Evolutionary conservation across 202 grass and related monocot genomes (phyloP).

Genomic region (Brachypodium distachyon): DNA sequence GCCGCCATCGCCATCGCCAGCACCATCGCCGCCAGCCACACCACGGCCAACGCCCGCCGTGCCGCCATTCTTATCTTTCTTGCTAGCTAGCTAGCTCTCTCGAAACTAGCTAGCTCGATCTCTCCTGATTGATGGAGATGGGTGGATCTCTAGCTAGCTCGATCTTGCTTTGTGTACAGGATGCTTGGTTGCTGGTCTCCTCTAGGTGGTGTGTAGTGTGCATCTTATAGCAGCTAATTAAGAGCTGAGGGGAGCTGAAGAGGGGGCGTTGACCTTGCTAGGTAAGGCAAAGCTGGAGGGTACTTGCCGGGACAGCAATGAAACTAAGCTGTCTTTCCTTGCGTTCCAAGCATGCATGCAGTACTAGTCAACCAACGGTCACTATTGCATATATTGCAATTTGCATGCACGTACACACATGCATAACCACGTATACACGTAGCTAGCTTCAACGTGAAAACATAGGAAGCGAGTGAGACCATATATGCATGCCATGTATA

Average conservation of each 20-base stretch:
- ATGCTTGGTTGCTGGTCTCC: too few species aligned
- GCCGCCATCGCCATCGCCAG: not conserved
- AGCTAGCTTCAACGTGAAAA: not conserved
- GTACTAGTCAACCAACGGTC: not conserved
- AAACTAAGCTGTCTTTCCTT: not conserved
- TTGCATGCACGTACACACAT: too few species aligned
- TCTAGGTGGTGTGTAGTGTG: too few species aligned
- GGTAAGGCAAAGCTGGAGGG: not conserved
- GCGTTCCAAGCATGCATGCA: not conserved
- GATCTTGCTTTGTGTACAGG: too few species aligned
- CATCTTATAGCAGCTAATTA: too few species aligned
- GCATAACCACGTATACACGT: not conserved
- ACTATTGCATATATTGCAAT: not conserved
- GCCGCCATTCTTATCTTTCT: not conserved
- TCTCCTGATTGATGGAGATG: too few species aligned
- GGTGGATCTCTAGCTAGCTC: too few species aligned
- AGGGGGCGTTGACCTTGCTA: not conserved
- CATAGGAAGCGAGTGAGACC: too few species aligned
- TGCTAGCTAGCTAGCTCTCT: not conserved
- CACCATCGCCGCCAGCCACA: not conserved
- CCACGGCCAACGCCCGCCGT: not conserved
- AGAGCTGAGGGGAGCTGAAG: too few species aligned
- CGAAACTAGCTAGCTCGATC: too few species aligned
- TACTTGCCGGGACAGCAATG: slow-evolving; percentile 21
- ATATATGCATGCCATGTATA: too few species aligned